Evolutionary conservation across 2,329 filamentous ascomycete species (phyloP).

Genomic region (Triangularia verruculosa): DNA sequence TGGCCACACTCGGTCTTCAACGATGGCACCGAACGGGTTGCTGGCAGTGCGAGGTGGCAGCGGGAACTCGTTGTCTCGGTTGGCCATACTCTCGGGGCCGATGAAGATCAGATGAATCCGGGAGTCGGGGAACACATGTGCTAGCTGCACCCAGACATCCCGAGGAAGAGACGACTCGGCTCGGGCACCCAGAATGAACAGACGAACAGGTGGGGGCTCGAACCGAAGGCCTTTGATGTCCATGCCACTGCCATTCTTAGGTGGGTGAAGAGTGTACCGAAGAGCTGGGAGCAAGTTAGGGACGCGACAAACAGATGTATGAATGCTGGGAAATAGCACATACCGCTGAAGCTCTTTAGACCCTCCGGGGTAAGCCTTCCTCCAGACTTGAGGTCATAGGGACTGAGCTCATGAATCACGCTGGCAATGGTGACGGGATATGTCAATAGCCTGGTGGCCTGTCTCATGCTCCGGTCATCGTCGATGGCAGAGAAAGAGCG

Average conservation of each 20-base stretch:
- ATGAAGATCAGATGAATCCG: slow-evolving; percentile 91
- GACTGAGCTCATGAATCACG: slow-evolving; percentile 89
- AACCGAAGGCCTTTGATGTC: slow-evolving; percentile 77
- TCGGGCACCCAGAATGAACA: slow-evolving; percentile 91
- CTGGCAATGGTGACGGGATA: slow-evolving; percentile 92
- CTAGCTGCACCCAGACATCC: slow-evolving; percentile 88
- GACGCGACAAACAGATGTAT: not conserved
- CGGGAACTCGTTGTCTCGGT: slow-evolving; percentile 89
- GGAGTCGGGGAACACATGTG: slow-evolving; percentile 92
- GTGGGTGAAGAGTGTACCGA: slow-evolving; percentile 89
- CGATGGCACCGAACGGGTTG: slow-evolving; percentile 91
- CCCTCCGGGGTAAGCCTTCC: slow-evolving; percentile 82
- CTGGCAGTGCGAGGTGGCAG: slow-evolving; percentile 77
- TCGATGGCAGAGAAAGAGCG: slow-evolving; percentile 89
- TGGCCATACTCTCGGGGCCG: slow-evolving; percentile 92
- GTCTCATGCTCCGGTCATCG: slow-evolving; percentile 83
- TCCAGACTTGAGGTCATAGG: slow-evolving; percentile 74
- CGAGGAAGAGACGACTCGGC: slow-evolving; percentile 96
- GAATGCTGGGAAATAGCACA: slow-evolving; percentile 33
- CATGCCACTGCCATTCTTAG: slow-evolving; percentile 69
- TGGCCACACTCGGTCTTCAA: slow-evolving; percentile 85
- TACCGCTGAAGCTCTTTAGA: slow-evolving; percentile 89
- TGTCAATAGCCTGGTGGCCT: slow-evolving; percentile 88
- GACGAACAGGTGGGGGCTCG: slow-evolving; percentile 80
- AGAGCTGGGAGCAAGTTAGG: slow-evolving; percentile 56